Evolutionary conservation across 2,329 filamentous ascomycete genomes (phyloP), one percentile per base, ranked within the genome.

Genomic region (Diaporthe sp.): DNA sequence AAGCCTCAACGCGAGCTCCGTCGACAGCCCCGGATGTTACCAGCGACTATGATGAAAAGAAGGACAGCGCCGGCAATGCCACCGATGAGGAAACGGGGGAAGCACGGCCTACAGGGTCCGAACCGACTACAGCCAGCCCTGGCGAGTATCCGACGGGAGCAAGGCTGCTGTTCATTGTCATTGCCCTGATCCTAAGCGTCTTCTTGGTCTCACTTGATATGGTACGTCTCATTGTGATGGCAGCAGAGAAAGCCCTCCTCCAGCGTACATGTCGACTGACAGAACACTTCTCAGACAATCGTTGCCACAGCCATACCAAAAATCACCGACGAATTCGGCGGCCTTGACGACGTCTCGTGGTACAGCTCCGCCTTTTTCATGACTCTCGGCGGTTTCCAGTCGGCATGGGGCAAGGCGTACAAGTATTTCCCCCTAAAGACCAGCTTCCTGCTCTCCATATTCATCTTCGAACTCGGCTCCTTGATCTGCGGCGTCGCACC

Each of bases 121-220:
- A 47, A 15, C 4, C 51, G 22, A 25, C 61, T 19, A 30, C 39
- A 17, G 25, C 17, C 27, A 42, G n/a, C 22, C 22, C 27, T 3
- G 69, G 39, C 10, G 75, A 73, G 39, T 87, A 86, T 71, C 85
- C 85, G 2, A 76, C 79, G 9, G 85, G 85, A 13, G 72, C 81
- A 72, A 81, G 82, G 73, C 80, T 87, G 73, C 75, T 80, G 68
- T 82, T 86, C 76, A 86, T 89, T 70, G 82, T 89, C 25, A 73
- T 86, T 35, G 86, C 87, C 27, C 79, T 89, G 10, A 81, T 86
- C 10, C 79, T 89, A 51, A 84, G 82, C 73, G 83, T 89, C 65
- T 89, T 89, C 77, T 81, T 89, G n/a, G 81, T 87, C 65, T 83
- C 86, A 65, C 82, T 89, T 15, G 86, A 88, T 56, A 85, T 85